Evolutionary conservation across 257 asterid species (phyloP), one percentile per base, ranked within the genome.

Genomic region (Primulina huaijiensis): DNA sequence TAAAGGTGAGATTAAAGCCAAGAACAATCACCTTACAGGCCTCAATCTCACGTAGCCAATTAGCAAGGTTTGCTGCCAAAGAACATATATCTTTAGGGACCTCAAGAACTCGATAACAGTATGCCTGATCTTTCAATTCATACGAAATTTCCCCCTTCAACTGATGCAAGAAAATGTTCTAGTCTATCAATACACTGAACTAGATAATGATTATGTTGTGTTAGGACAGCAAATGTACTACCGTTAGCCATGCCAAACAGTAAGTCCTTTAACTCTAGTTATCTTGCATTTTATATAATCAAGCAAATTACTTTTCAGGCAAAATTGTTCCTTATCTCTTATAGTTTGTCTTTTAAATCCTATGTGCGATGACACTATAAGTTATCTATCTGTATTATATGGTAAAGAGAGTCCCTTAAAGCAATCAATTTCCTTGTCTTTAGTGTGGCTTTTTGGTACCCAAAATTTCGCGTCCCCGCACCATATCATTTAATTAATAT

Each of bases 81-180:
- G 89, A 81, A 84, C 97, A 89, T 38, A 87, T 75, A 81, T 93
- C 96, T 59, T 78, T 78, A 17, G 97, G 97, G 58, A 82, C 81
- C 66, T 82, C 82, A 71, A 76, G 35, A 37, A 89, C 68, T 73
- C 62, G 82, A 72, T 83, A 93, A 72, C 97, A 89, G 67, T 81
- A 86, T 67, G 99, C 99, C 50, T 83, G 95, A 83, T 93, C 99
- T 88, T 90, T 90, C 83, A 93, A 70, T 72, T 93, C 96, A 67
- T 89, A 93, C 23, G 96, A 80, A 68, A 93, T 82, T 79, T 93
- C 99, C 78, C 96, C 92, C 83, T 86, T 89, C 70, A 84, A 64
- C 99, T 93, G 82, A 73, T 70, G 72, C 69, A 77, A 64, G 56
- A 70, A 76, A 57, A 20, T 59, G 1, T 62, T 25, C 68, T 7